Percentiles rank a stretch among this genome's conserved stretches.
phyloP scores from a whole-genome alignment of 306 rosid genomes.

The Cercis canadensis region DNA sequence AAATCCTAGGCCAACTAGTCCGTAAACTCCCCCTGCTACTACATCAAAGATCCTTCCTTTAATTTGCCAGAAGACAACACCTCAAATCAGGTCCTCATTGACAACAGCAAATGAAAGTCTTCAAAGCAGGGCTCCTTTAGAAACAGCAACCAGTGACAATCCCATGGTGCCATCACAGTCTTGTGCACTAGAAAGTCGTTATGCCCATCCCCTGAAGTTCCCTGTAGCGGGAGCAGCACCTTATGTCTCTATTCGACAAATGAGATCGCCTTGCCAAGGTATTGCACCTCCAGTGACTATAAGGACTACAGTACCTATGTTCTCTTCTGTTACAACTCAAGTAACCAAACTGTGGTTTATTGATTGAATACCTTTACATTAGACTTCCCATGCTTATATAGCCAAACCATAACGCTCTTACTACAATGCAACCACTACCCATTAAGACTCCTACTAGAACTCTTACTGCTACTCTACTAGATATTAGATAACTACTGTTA shows the following conservation, averaged over 20 bases:
- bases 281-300: conserved; percentile 91
- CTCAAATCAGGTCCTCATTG: conserved; percentile 52
- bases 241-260: conserved; percentile 83
- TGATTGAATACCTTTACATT: too few relatives aligned
- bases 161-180: conserved; percentile 40
- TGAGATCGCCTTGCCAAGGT: conserved; percentile 81
- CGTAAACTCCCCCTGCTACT: conserved; percentile 69
- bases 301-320: conserved; percentile 83
- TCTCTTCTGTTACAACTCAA: too few relatives aligned
- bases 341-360: too few relatives aligned
- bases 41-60: conserved; percentile 93
- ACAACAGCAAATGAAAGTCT: conserved; percentile 50
- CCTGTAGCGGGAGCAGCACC: conserved; percentile 85
- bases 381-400: too few relatives aligned
- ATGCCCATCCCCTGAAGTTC: conserved; percentile 62
- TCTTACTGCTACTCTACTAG: too few relatives aligned
- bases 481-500: too few relatives aligned
- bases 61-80: conserved; percentile 68
- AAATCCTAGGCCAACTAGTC: conserved; percentile 84
- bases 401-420: too few relatives aligned
- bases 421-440: too few relatives aligned
- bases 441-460: too few relatives aligned
- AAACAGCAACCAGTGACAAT: conserved; percentile 46
- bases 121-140: conserved; percentile 50
- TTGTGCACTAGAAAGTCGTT: conserved; percentile 57